Evolutionary conservation across 441 rosid genomes (phyloP).

Genomic region (Breynia disticha): DNA sequence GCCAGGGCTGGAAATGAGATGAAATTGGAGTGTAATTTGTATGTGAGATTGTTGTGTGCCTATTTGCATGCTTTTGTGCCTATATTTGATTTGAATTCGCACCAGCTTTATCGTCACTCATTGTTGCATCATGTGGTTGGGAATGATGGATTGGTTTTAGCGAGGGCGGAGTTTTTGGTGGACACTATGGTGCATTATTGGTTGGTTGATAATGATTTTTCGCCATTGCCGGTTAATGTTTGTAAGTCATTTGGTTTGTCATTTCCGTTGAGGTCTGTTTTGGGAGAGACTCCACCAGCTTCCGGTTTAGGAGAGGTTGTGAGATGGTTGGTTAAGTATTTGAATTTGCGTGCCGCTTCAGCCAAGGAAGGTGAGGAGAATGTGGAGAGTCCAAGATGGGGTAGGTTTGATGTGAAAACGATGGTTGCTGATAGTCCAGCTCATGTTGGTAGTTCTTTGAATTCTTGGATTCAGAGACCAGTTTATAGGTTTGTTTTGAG

Average conservation of each 20-base stretch:
- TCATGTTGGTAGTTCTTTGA: constrained; percentile 46
- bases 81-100: constrained; percentile 37
- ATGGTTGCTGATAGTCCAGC: constrained; percentile 27
- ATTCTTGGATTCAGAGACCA: constrained; percentile 58
- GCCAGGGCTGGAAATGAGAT: constrained; percentile 44
- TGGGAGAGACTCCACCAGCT: constrained; percentile 60
- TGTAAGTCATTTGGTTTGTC: constrained; percentile 63
- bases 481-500: constrained; percentile 67
- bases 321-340: constrained; percentile 69
- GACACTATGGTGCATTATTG: constrained; percentile 62
- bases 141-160: constrained; percentile 46
- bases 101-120: constrained; percentile 67
- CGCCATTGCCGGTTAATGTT: constrained; percentile 44
- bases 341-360: constrained; percentile 50
- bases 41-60: constrained; percentile 50
- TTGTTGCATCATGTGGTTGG: constrained; percentile 57
- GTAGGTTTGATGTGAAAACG: constrained; percentile 30
- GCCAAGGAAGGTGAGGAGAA: constrained; percentile 27
- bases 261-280: constrained; percentile 33
- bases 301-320: constrained; percentile 67
- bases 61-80: constrained; percentile 79
- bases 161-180: constrained; percentile 68
- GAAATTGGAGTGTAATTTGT: constrained; percentile 57
- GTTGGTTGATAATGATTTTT: constrained; percentile 91
- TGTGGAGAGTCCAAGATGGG: constrained; percentile 37